These are phyloP conservation scores for Entoloma clypeatum DNA, from an alignment of 1,284 basidiomycete genomes.

Conservation along the genomic window DNA sequence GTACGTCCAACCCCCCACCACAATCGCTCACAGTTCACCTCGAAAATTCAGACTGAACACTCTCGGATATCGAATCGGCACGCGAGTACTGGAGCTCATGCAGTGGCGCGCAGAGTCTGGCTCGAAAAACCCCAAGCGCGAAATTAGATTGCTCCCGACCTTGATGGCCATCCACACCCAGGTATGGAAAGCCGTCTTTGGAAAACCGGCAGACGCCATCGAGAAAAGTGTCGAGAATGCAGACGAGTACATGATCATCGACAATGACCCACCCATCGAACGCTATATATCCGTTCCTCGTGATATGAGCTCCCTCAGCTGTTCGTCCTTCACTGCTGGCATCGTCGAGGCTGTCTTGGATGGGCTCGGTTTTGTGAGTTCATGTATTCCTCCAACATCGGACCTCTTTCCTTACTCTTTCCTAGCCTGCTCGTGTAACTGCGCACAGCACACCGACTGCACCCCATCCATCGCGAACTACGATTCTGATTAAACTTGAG, in stretches of 20 bases:
- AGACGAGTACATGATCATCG: constrained; percentile 99
- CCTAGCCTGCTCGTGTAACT: constrained; percentile 91
- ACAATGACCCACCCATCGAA: constrained; percentile 92
- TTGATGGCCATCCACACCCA: constrained; percentile 91
- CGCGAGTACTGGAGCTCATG: constrained; percentile 77
- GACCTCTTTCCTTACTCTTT: constrained; percentile 1
- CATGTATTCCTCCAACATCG: constrained; percentile 6
- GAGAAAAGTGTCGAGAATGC: constrained; percentile 95
- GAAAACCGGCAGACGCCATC: constrained; percentile 88
- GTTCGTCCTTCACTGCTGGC: constrained; percentile 95
- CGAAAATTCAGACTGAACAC: constrained; percentile 69
- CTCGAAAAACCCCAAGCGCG: constrained; percentile 80
- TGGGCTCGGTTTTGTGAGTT: constrained; percentile 89
- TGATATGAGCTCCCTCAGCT: constrained; percentile 92
- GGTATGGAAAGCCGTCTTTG: constrained; percentile 93
- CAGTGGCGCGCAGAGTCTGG: constrained; percentile 66
- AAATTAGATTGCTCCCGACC: constrained; percentile 83
- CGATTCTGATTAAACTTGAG: constrained; percentile 93
- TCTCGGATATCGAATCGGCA: constrained; percentile 86
- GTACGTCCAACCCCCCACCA: constrained; percentile 31
- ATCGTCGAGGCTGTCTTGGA: constrained; percentile 97
- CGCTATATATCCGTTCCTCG: constrained; percentile 90
- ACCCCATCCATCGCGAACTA: constrained; percentile 79
- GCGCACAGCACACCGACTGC: constrained; percentile 90
- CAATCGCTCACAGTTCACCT: constrained; percentile 9